Evolutionary conservation across 2,329 filamentous ascomycete genomes (phyloP), one percentile per base, ranked within the genome.

Genomic region (Uncinocarpus reesii): DNA sequence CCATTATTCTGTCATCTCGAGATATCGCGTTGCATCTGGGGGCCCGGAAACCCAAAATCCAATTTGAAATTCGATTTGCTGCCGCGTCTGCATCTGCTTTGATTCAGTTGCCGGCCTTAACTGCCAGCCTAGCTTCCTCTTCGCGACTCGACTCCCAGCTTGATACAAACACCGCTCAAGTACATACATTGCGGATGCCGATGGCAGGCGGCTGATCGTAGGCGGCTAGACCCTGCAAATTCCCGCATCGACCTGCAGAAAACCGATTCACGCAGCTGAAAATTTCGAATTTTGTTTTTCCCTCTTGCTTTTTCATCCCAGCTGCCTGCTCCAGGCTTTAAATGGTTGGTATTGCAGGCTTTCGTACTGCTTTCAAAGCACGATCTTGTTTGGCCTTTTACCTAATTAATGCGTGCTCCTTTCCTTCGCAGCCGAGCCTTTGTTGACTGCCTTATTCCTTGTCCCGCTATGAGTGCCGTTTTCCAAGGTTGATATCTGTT

Each of bases 191-290:
- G 16, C 16, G 16, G 13, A 16, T 40, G 32, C 44, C 44, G 15
- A 41, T 45, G 20, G 24, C 35, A 32, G 35, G 32, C 38, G 44
- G 38, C 41, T 52, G 49, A 52, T 45, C 28, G 28, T 44, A 43
- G 47, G 38, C 28, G 52, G 49, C 52, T 49, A 50, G 50, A 46
- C 47, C 52, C 50, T 52, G 47, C 43, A 48, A 52, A 47, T 44
- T 54, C 47, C 41, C 47, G 45, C 41, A 36, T 46, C 28, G 24
- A 38, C 32, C 45, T 50, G 46, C 43, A 44, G 34, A 50, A 31
- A 36, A 35, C 28, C 36, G 23, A 26, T 36, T 43, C 38, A 16
- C 29, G 41, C 28, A 34, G 31, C 42, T 29, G 42, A 45, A 43
- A 37, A 36, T 45, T 45, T 45, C 42, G 29, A 28, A 20, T 21